phyloP scores from a whole-genome alignment of 352 stramenopile genomes.

The Phytopythium delawarense region DNA sequence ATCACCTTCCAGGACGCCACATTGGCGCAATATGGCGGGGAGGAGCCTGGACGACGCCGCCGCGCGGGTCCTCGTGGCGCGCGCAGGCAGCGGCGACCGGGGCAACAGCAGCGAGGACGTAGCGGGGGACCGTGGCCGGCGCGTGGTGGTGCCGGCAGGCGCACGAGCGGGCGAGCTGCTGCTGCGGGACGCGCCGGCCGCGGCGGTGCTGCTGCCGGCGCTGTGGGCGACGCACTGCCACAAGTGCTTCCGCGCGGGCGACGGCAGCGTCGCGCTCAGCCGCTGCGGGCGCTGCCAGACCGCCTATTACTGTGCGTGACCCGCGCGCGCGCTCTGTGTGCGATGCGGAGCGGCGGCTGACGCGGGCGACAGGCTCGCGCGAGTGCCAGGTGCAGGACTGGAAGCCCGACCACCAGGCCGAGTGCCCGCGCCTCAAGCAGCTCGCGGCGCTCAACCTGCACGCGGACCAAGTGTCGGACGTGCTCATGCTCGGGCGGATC shows the following conservation, averaged over 20 bases:
- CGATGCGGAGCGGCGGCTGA: neutral
- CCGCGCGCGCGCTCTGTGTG: neutral
- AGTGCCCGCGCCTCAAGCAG: conserved; percentile 47
- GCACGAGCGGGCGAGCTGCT: conserved; percentile 26
- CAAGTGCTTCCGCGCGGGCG: conserved; percentile 39
- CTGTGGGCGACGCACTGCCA: conserved; percentile 63
- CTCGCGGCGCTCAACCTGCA: conserved; percentile 32
- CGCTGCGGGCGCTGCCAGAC: conserved; percentile 53
- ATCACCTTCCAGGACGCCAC: neutral
- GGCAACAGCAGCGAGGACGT: neutral
- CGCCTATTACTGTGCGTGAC: conserved; percentile 57
- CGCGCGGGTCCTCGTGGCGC: neutral
- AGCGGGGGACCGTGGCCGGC: conserved; percentile 32
- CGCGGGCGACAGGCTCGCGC: conserved; percentile 36
- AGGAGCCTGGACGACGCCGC: neutral
- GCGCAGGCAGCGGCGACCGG: neutral
- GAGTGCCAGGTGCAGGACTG: conserved; percentile 62
- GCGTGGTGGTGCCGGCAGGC: conserved; percentile 21
- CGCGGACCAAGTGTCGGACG: conserved; percentile 36
- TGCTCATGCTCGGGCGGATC: conserved; percentile 53
- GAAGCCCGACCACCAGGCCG: conserved; percentile 50
- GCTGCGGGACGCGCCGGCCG: conserved; percentile 21
- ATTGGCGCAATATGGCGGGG: neutral
- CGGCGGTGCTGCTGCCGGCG: conserved; percentile 41
- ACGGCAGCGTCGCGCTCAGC: conserved; percentile 22